A percentile compares a stretch with the other conserved stretches of the same genome.
Conservation (phyloP, 73 alveolate species). For the Diophrys sp. region DNA sequence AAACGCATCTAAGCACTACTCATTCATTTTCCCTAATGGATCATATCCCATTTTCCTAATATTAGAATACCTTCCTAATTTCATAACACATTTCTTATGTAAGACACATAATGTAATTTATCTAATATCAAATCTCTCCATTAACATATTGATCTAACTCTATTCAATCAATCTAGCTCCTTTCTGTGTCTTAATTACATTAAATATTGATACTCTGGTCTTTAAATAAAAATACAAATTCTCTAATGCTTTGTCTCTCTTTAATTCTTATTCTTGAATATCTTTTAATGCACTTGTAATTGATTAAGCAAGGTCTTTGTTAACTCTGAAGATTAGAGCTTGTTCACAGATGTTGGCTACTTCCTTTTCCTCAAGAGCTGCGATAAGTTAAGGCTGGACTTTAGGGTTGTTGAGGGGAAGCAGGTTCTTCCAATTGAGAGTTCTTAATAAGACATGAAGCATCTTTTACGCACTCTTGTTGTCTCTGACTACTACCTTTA, state of each 20-base stretch:
- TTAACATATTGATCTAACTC: too few relatives aligned
- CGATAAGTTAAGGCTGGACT: not conserved
- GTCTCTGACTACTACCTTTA: not conserved
- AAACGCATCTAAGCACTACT: not conserved
- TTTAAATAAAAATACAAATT: too few relatives aligned
- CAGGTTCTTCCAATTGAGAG: not conserved
- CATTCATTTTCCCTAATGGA: not conserved
- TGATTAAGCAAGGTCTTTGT: not conserved
- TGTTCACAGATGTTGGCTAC: not conserved
- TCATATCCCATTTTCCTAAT: not conserved
- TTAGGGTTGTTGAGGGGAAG: not conserved
- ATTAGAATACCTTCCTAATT: not conserved
- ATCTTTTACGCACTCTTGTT: not conserved
- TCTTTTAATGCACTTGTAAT: not conserved
- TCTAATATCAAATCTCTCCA: not conserved
- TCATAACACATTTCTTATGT: not conserved
- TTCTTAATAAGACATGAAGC: not conserved
- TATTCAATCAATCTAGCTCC: not conserved
- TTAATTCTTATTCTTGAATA: not conserved
- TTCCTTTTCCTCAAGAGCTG: not conserved
- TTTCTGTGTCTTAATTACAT: not conserved
- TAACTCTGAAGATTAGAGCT: not conserved
- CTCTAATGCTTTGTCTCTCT: not conserved
- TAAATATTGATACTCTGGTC: not conserved
- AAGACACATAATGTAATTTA: not conserved